Evolutionary conservation across 192 early-diverging fungal genomes (phyloP), one percentile per base, ranked within the genome.

Genomic region (Umbelopsis ramanniana): DNA sequence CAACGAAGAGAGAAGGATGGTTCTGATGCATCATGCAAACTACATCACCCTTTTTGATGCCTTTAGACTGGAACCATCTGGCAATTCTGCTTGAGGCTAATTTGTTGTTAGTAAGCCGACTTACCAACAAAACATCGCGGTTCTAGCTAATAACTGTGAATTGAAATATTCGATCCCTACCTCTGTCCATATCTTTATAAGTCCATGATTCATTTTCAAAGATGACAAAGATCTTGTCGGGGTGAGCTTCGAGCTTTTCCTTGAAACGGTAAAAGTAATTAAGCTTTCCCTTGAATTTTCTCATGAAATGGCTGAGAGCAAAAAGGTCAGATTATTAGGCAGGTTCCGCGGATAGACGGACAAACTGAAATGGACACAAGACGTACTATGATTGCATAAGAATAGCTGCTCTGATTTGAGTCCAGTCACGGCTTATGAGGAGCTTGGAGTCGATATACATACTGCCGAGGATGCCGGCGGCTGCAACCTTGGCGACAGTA

Each of bases 1-100:
- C 43, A 43, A 86, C 76, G 46, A 90, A 70, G 68, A 89, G 90
- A 15, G 84, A 66, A 19, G 86, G 85, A 15, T 80, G 81, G 73
- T 92, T 91, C 69, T 84, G 82, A 50, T 67, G 69, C 77, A 79
- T 79, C 78, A 92, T 75, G 71, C 81, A 83, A 38, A 91, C 79
- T 14, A 85, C 82, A 45, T 90, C 85, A 72, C 79, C 76, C 40
- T 70, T 67, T 37, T 26, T 53, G 14, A 81, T 43, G 47, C 63
- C 52, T 29, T 81, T 60, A 9, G 66, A 46, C 26, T 74, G 40
- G 5, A 74, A 52, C 76, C 72, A 81, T 33, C 68, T 29, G 4
- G 75, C 75, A 73, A 79, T 29, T 33, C 38, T 70, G 43, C 68
- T 79, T 19, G 73, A 74, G 40, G 72, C 77, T 79, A 29, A 52